Base-by-base conservation (phyloP, 192 early-diverging fungal genomes). In the Polychytrium aggregatum region DNA sequence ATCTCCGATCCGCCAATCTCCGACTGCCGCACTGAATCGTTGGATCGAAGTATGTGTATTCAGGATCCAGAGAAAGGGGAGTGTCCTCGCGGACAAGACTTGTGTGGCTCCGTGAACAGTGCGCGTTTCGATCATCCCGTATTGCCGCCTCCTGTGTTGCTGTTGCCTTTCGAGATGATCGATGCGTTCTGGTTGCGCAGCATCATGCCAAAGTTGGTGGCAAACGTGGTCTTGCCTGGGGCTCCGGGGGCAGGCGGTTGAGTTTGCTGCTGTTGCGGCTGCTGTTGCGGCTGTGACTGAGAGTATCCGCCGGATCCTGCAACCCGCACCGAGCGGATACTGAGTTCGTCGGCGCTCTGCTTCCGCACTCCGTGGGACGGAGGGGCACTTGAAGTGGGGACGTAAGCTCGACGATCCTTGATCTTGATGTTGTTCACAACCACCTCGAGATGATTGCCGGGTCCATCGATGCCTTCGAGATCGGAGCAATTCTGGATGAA, bases 391-490 rank as follows among this genome's bases (percentile, higher is more conserved):
- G 6, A 21, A 40, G 47, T 9, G 2, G 47, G 29, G 9, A 34
- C 6, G 35, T 4, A 2, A 3, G 50, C 18, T 8, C 70, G 53
- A 27, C 58, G 60, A 48, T 79, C 77, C 33, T 78, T 71, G 33
- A 87, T 83, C 28, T 79, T 78, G 26, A 87, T 79, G 54, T 85
- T 87, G 65, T 87, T 88, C 35, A 87, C 85, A 1, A 78, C 67
- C 5, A 90, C 84, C 44, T 83, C 81, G 17, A 87, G 70, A 41
- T 75, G 67, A 59, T 71, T 78, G 13, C 83, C 84, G 1, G 85
- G 83, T 4, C 86, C 78, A 40, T 87, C 74, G 16, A 86, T 48
- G 16, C 76, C 55, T 29, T 85, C 85, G 16, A 91, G 65, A 6
- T 70, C 66, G 6, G 79, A 76, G 16, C 91, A 60, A 14, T 74